A percentile compares a stretch with the other conserved stretches of the same genome.
Evolutionary conservation across 129 eudicot genomes (phyloP).

Genomic region (Artemisia tridentata): DNA sequence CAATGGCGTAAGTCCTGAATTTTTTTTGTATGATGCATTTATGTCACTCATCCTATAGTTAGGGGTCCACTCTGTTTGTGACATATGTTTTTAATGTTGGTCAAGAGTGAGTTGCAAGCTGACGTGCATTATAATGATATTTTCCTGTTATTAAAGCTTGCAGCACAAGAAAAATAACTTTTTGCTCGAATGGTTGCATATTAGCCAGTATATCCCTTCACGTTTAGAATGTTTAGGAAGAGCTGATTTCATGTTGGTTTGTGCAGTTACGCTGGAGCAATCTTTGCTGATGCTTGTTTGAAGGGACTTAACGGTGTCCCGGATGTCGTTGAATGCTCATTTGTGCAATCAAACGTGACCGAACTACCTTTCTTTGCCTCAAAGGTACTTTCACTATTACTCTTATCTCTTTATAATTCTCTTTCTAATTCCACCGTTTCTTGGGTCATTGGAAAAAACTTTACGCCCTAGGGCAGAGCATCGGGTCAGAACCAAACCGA

Average conservation of each 20-base stretch:
- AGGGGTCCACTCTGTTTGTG: not conserved
- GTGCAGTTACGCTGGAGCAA: constrained; percentile 93
- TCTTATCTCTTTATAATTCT: not conserved
- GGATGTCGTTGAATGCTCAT: constrained; percentile 93
- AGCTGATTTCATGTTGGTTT: constrained; percentile 6
- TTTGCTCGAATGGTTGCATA: not conserved
- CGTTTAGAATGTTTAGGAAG: not conserved
- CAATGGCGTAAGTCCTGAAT: constrained; percentile 85
- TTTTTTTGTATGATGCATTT: not conserved
- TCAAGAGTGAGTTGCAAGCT: constrained; percentile 4
- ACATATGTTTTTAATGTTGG: not conserved
- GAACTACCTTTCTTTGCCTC: constrained; percentile 97
- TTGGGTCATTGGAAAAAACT: not conserved
- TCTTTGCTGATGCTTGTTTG: constrained; percentile 98
- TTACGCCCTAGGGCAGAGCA: no score
- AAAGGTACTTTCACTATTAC: constrained; percentile 47
- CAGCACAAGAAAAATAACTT: not conserved
- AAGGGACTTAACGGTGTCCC: constrained; percentile 99
- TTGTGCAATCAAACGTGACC: constrained; percentile 77
- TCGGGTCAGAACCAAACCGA: no score
- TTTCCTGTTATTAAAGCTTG: not conserved
- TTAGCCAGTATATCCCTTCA: not conserved
- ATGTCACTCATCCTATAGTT: not conserved
- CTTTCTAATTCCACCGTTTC: not conserved
- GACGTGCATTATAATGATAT: not conserved